Percentiles rank a stretch among this genome's conserved stretches.
Conservation (phyloP, 306 rosid species). For the Vigna radiata region DNA sequence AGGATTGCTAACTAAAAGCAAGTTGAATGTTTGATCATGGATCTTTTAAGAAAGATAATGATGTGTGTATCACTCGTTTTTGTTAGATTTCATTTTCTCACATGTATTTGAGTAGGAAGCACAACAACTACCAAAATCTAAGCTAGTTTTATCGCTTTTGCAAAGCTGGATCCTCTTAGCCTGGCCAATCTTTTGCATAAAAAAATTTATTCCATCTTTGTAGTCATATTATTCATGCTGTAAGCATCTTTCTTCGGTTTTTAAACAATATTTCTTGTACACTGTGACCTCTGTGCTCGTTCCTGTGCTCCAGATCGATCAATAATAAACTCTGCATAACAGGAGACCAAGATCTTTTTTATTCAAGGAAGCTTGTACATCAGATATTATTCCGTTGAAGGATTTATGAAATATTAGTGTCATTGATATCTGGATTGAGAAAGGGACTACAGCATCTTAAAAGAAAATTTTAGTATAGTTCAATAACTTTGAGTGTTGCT, state of each 20-base stretch:
- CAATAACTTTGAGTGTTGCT: too few species aligned
- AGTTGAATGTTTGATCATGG: not conserved
- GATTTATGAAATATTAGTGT: not conserved
- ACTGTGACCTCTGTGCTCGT: not conserved
- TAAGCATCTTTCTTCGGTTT: not conserved
- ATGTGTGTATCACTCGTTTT: not conserved
- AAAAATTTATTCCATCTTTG: not conserved
- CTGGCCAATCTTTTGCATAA: not conserved
- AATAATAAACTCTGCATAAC: not conserved
- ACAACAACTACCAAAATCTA: not conserved
- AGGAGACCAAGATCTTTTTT: not conserved
- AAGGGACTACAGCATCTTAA: not conserved
- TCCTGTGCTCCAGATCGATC: constrained; percentile 19
- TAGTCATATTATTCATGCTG: not conserved
- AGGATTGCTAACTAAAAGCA: not conserved
- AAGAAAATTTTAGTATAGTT: too few species aligned
- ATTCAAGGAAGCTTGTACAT: not conserved
- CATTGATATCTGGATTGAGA: constrained; percentile 17
- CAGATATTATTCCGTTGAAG: constrained; percentile 5
- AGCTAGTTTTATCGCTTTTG: not conserved
- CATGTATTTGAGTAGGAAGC: not conserved
- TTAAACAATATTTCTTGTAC: constrained; percentile 1
- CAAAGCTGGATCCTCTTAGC: not conserved
- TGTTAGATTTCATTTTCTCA: not conserved
- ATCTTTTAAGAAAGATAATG: not conserved